These are phyloP conservation scores for Nothophoma quercina DNA, from an alignment of 2,329 filamentous ascomycete species.

Conservation along the genomic window DNA sequence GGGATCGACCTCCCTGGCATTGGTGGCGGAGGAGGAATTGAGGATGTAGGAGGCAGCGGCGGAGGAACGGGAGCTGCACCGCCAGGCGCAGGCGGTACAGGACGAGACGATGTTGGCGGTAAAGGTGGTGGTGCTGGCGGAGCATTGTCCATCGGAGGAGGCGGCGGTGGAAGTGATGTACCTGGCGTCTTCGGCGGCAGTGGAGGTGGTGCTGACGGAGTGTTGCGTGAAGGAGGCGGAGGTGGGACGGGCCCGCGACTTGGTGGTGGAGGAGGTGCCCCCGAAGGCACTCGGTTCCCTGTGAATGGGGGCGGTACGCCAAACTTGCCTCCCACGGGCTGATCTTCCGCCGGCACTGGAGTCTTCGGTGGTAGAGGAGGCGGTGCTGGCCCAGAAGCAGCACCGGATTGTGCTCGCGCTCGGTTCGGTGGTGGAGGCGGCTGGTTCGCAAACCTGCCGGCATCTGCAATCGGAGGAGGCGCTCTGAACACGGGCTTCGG, in stretches of 20 bases:
- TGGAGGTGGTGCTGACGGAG: constrained; percentile 48
- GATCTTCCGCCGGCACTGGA: constrained; percentile 67
- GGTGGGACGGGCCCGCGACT: constrained; percentile 72
- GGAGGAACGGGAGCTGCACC: constrained; percentile 36
- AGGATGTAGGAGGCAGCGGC: constrained; percentile 34
- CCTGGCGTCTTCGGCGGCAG: constrained; percentile 47
- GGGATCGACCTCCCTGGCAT: constrained; percentile 37
- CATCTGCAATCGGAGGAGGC: constrained; percentile 87
- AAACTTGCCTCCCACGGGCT: constrained; percentile 67
- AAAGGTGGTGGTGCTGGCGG: constrained; percentile 42
- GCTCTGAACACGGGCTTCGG: constrained; percentile 78
- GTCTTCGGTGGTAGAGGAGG: constrained; percentile 67
- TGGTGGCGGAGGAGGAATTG: constrained; percentile 43
- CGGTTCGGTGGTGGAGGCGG: constrained; percentile 57
- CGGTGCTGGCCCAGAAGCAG: constrained; percentile 66
- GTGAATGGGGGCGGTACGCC: constrained; percentile 82
- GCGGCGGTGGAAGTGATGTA: constrained; percentile 68
- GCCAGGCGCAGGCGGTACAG: constrained; percentile 34
- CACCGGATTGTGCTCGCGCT: constrained; percentile 58
- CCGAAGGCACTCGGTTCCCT: constrained; percentile 65
- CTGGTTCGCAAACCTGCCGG: constrained; percentile 78
- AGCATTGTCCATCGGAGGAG: constrained; percentile 48
- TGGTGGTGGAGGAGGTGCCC: constrained; percentile 80
- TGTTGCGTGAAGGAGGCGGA: constrained; percentile 56
- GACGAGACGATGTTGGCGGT: constrained; percentile 36